Evolutionary conservation across 805 yeast species (phyloP).

Genomic region (Candida bentonensis): DNA sequence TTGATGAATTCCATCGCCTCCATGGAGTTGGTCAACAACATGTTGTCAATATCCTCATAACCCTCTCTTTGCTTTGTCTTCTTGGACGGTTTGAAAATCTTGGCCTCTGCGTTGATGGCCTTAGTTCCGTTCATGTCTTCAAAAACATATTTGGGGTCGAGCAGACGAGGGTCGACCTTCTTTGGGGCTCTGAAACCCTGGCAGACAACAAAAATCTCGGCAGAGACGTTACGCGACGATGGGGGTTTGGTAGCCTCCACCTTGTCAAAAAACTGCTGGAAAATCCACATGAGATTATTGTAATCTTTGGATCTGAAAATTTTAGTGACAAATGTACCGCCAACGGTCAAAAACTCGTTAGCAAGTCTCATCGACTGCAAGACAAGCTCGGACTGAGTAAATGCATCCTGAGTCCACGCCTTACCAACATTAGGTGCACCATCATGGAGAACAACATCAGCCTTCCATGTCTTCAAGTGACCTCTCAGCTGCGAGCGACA

Average conservation of each 20-base stretch:
- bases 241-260: conserved; percentile 99
- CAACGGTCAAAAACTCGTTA: conserved; percentile 77
- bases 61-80: conserved; percentile 87
- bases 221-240: conserved; percentile 96
- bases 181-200: conserved; percentile 93
- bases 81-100: conserved; percentile 87
- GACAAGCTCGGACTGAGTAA: conserved; percentile 92
- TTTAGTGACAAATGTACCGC: conserved; percentile 93
- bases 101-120: conserved; percentile 61
- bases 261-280: conserved; percentile 86
- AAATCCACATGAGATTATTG: conserved; percentile 94
- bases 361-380: conserved; percentile 88
- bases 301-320: conserved; percentile 98
- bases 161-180: conserved; percentile 78
- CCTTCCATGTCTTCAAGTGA: conserved; percentile 97
- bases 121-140: conserved; percentile 59
- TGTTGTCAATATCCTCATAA: conserved; percentile 82
- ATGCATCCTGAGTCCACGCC: conserved; percentile 99
- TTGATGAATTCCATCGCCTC: conserved; percentile 70
- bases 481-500: conserved; percentile 91
- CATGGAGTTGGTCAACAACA: conserved; percentile 51
- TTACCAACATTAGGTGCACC: conserved; percentile 99
- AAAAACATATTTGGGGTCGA: conserved; percentile 87
- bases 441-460: conserved; percentile 94
- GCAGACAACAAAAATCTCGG: conserved; percentile 96